Conservation (phyloP, 2,329 filamentous ascomycete genomes). For the Corniculantispora saksenae region DNA sequence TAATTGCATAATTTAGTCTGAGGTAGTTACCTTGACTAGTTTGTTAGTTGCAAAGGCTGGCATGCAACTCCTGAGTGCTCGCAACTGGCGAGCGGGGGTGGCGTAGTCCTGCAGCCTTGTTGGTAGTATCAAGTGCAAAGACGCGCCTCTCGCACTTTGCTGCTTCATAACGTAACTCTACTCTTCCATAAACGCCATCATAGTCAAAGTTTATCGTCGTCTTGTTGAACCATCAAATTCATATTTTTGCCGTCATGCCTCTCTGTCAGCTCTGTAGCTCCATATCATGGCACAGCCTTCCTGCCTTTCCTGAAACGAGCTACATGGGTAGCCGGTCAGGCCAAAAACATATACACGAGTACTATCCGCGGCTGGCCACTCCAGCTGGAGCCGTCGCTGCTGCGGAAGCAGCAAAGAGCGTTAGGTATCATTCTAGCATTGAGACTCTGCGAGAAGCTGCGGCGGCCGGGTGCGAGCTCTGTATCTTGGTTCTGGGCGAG, state of each 20-base stretch:
- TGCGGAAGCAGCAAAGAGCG: not conserved
- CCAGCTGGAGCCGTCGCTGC: not conserved
- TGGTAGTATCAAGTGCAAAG: no score
- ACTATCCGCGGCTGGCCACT: not conserved
- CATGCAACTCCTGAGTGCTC: no score
- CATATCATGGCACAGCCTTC: not conserved
- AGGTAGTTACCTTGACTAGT: no score
- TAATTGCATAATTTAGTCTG: no score
- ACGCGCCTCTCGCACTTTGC: no score
- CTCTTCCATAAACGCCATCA: no score
- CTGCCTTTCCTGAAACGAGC: not conserved
- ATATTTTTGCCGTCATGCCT: not conserved
- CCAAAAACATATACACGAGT: not conserved
- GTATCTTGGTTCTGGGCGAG: not conserved
- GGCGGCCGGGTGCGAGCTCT: not conserved
- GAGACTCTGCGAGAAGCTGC: conserved; percentile 1
- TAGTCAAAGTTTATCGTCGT: no score
- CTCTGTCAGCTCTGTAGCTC: not conserved
- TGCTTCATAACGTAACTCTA: no score
- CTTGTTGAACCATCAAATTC: no score
- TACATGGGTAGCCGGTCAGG: not conserved
- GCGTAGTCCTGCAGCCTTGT: no score
- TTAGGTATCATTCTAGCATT: not conserved
- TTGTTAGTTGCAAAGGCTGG: no score
- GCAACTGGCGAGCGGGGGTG: no score